These are phyloP conservation scores for Mortierella antarctica DNA, from an alignment of 192 early-diverging fungal species.

Conservation along the genomic window DNA sequence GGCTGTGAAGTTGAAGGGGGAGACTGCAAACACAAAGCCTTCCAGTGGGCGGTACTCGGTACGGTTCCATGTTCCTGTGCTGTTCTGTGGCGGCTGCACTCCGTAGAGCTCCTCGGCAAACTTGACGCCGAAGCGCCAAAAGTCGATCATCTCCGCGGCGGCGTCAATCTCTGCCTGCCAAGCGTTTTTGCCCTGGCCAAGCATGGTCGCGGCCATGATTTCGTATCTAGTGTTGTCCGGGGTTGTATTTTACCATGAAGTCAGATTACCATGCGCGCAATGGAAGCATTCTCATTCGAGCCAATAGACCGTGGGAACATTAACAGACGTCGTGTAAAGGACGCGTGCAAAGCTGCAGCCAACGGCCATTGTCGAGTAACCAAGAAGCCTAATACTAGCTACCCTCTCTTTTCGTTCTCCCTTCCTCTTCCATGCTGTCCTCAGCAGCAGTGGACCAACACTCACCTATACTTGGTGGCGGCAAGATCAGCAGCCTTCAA, in stretches of 20 bases:
- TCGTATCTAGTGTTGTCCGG: constrained; percentile 74
- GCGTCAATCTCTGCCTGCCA: constrained; percentile 99
- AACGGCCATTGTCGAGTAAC: too few relatives aligned
- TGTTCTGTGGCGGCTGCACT: constrained; percentile 92
- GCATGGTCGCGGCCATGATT: constrained; percentile 95
- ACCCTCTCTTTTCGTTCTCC: too few relatives aligned
- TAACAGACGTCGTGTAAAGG: too few relatives aligned
- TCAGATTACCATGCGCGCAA: constrained; percentile 19
- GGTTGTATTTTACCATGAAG: constrained; percentile 72
- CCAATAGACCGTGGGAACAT: constrained; percentile 76
- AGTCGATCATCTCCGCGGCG: constrained; percentile 93
- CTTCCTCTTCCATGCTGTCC: too few relatives aligned
- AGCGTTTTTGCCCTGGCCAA: constrained; percentile 98
- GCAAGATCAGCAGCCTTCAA: constrained; percentile 97
- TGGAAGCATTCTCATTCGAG: constrained; percentile 35
- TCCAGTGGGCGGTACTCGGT: constrained; percentile 96
- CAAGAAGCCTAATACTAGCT: too few relatives aligned
- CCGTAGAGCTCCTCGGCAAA: constrained; percentile 94
- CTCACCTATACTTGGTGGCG: constrained; percentile 88
- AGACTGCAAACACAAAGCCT: constrained; percentile 98
- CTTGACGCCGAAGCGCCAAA: constrained; percentile 95
- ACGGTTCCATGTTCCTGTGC: constrained; percentile 90
- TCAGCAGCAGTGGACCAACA: too few relatives aligned
- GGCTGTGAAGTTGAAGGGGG: constrained; percentile 99
- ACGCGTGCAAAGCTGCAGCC: too few relatives aligned